Conservation (phyloP, 1,284 basidiomycete genomes). For the Cryptococcus floricola region DNA sequence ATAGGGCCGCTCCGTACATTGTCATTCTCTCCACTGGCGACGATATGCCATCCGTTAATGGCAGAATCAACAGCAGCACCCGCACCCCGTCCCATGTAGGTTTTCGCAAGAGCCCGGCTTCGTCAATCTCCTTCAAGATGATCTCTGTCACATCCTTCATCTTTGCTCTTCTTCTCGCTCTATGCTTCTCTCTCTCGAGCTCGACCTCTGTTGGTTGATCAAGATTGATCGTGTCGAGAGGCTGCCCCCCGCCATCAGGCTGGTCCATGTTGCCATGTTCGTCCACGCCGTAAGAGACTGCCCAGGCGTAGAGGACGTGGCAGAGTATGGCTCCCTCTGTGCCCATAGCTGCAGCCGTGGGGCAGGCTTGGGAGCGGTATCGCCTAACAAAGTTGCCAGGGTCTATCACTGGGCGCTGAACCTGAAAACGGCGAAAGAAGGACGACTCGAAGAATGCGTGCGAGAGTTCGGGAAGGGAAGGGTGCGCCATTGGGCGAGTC, state of each 20-base stretch:
- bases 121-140: constrained; percentile 70
- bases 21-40: constrained; percentile 57
- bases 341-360: constrained; percentile 58
- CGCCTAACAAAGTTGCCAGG: constrained; percentile 68
- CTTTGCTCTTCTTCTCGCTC: constrained; percentile 48
- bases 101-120: constrained; percentile 69
- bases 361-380: constrained; percentile 49
- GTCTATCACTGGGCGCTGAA: constrained; percentile 61
- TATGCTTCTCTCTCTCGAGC: constrained; percentile 45
- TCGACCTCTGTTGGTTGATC: constrained; percentile 25
- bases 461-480: constrained; percentile 64
- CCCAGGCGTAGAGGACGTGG: constrained; percentile 70
- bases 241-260: constrained; percentile 29
- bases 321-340: constrained; percentile 52
- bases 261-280: constrained; percentile 58
- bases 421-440: constrained; percentile 74
- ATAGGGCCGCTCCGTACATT: constrained; percentile 61
- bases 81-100: constrained; percentile 82
- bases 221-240: constrained; percentile 19
- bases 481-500: constrained; percentile 36
- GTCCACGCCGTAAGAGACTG: constrained; percentile 76
- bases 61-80: constrained; percentile 68
- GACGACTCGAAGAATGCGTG: constrained; percentile 73
- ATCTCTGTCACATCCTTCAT: constrained; percentile 64
- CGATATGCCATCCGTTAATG: constrained; percentile 69